Percentiles rank a stretch among this genome's conserved stretches.
These are phyloP conservation scores for Penicillium paradoxum DNA, from an alignment of 495 filamentous ascomycete species.

Conservation along the genomic window DNA sequence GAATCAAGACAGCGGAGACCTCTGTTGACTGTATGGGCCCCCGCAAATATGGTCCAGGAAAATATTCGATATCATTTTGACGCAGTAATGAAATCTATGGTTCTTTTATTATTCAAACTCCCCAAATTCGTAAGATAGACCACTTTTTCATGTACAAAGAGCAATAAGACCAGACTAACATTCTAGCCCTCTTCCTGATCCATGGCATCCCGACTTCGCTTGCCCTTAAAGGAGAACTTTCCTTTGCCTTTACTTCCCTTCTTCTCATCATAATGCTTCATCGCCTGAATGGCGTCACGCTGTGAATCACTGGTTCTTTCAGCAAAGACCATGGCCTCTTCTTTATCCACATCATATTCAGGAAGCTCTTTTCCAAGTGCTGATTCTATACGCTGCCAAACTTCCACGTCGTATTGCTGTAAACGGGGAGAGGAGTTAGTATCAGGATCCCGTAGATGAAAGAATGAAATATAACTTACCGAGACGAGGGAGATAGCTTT, in stretches of 20 bases:
- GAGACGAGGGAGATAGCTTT: slow-evolving; percentile 63
- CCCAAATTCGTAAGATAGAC: background rate
- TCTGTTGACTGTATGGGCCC: background rate
- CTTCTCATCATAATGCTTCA: slow-evolving; percentile 80
- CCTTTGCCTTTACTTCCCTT: slow-evolving; percentile 59
- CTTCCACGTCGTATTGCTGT: slow-evolving; percentile 85
- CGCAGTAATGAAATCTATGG: slow-evolving; percentile 20
- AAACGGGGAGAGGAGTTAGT: slow-evolving; percentile 19
- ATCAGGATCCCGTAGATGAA: background rate
- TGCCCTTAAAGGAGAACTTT: slow-evolving; percentile 50
- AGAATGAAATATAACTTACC: background rate
- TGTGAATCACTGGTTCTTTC: slow-evolving; percentile 66
- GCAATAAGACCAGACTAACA: background rate
- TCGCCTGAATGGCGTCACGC: slow-evolving; percentile 69
- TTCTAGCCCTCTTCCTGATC: slow-evolving; percentile 65
- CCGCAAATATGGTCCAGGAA: slow-evolving; percentile 10
- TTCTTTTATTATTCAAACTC: slow-evolving; percentile 6
- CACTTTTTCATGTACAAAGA: background rate
- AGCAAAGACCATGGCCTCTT: slow-evolving; percentile 83
- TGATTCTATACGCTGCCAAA: slow-evolving; percentile 78
- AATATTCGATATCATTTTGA: slow-evolving; percentile 20
- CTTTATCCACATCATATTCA: slow-evolving; percentile 56
- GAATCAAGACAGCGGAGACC: background rate
- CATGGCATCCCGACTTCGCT: slow-evolving; percentile 70
- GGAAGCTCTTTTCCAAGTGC: slow-evolving; percentile 71